phyloP scores from a whole-genome alignment of 2,329 filamentous ascomycete species.

The Fusarium verrucosum region DNA sequence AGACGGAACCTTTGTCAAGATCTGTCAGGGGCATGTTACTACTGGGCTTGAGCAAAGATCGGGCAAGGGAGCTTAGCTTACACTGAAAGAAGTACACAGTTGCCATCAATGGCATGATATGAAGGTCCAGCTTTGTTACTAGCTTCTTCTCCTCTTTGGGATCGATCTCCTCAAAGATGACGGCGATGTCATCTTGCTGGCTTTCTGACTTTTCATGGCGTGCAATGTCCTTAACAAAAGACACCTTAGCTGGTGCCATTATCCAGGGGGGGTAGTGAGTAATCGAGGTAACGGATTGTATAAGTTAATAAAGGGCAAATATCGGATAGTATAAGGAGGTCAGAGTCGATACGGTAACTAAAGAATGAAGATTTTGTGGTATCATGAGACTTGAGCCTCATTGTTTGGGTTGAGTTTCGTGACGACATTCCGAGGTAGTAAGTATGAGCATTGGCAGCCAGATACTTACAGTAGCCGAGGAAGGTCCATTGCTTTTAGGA shows the following conservation, averaged over 20 bases:
- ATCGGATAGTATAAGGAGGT: background rate
- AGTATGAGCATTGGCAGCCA: too few species aligned
- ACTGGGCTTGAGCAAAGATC: background rate
- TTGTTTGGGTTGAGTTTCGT: too few species aligned
- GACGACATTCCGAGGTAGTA: too few species aligned
- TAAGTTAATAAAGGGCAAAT: background rate
- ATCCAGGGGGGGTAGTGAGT: background rate
- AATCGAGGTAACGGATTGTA: background rate
- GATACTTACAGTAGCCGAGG: too few species aligned
- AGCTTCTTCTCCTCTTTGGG: constrained; percentile 23
- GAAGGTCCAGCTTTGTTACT: constrained; percentile 28
- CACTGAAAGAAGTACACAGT: constrained; percentile 36
- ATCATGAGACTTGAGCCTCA: background rate
- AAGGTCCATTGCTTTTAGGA: background rate
- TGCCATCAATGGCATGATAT: constrained; percentile 35
- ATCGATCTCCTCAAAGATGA: constrained; percentile 32
- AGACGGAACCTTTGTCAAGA: constrained; percentile 34
- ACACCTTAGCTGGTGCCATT: background rate
- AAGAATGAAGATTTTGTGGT: background rate
- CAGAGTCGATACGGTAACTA: background rate
- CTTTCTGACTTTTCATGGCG: constrained; percentile 1
- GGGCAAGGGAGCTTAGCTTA: background rate
- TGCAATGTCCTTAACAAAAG: constrained; percentile 3
- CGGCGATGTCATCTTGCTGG: constrained; percentile 14
- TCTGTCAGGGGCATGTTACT: constrained; percentile 5